phyloP scores from a whole-genome alignment of 257 asterid genomes.

The Penstemon newberryi region DNA sequence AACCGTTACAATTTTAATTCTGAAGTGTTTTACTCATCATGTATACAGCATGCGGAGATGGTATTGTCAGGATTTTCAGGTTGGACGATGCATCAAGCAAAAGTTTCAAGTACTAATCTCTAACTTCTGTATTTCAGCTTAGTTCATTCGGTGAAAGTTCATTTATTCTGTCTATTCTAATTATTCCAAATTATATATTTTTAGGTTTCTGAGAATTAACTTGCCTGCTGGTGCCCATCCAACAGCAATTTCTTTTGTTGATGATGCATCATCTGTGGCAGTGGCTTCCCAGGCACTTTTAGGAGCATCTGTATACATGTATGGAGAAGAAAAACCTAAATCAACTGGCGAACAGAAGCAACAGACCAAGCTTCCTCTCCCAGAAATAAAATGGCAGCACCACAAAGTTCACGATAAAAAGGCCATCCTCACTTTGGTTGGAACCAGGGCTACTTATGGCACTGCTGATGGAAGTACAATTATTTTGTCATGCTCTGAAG shows the following conservation, averaged over 20 bases:
- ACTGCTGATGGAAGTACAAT: slow-evolving; percentile 85
- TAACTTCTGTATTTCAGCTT: slow-evolving; percentile 21
- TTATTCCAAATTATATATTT: slow-evolving; percentile 8
- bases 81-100: slow-evolving; percentile 91
- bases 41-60: slow-evolving; percentile 85
- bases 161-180: slow-evolving; percentile 12
- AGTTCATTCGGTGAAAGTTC: slow-evolving; percentile 14
- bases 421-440: slow-evolving; percentile 67
- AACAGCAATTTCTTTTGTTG: slow-evolving; percentile 71
- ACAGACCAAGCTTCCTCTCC: slow-evolving; percentile 80
- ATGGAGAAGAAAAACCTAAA: slow-evolving; percentile 79
- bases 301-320: slow-evolving; percentile 88
- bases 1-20: not conserved
- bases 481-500: slow-evolving; percentile 89
- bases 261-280: slow-evolving; percentile 71
- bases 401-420: slow-evolving; percentile 83
- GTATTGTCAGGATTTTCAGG: slow-evolving; percentile 83
- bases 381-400: slow-evolving; percentile 89
- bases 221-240: slow-evolving; percentile 93
- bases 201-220: slow-evolving; percentile 85
- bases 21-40: slow-evolving; percentile 20
- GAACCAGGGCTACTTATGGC: slow-evolving; percentile 85
- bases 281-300: slow-evolving; percentile 76
- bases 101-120: slow-evolving; percentile 85
- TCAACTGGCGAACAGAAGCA: slow-evolving; percentile 57